Evolutionary conservation across 2,329 filamentous ascomycete genomes (phyloP).

Genomic region (Beauveria rudraprayagi): DNA sequence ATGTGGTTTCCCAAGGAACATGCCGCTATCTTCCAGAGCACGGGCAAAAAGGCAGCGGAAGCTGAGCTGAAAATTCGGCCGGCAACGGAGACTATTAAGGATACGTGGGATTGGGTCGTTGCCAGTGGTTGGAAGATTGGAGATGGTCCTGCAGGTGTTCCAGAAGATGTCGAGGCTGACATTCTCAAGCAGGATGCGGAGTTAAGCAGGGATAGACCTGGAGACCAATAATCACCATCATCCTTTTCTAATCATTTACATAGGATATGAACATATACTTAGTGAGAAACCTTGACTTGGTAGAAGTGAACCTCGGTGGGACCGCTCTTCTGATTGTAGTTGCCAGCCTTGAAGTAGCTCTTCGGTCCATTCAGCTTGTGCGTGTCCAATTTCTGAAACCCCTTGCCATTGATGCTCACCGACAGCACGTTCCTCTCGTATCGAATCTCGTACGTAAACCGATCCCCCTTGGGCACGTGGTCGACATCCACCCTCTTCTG

Average conservation of each 20-base stretch:
- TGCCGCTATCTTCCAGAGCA: not conserved
- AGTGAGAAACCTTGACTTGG: conserved; percentile 16
- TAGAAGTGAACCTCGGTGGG: conserved; percentile 20
- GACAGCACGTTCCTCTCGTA: conserved; percentile 27
- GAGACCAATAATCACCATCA: no score
- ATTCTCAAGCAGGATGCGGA: not conserved
- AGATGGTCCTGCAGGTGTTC: not conserved
- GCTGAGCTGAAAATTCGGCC: conserved; percentile 9
- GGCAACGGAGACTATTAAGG: conserved; percentile 1
- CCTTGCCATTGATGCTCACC: conserved; percentile 23
- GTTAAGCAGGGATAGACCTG: not conserved
- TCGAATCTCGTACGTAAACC: conserved; percentile 29
- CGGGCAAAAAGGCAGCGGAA: not conserved
- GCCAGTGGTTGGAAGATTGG: conserved; percentile 3
- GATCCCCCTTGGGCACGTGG: conserved; percentile 23
- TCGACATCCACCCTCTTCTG: conserved; percentile 24
- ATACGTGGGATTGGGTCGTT: conserved; percentile 12
- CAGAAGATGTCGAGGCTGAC: not conserved
- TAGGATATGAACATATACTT: not conserved
- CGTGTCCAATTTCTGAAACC: conserved; percentile 19
- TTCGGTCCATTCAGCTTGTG: conserved; percentile 21
- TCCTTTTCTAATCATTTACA: no score
- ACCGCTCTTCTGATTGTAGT: conserved; percentile 27
- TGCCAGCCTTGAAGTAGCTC: conserved; percentile 31
- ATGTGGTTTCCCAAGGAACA: conserved; percentile 7